These are phyloP conservation scores for Tolypocladium ophioglossoides DNA, from an alignment of 2,329 filamentous ascomycete genomes.

Conservation along the genomic window DNA sequence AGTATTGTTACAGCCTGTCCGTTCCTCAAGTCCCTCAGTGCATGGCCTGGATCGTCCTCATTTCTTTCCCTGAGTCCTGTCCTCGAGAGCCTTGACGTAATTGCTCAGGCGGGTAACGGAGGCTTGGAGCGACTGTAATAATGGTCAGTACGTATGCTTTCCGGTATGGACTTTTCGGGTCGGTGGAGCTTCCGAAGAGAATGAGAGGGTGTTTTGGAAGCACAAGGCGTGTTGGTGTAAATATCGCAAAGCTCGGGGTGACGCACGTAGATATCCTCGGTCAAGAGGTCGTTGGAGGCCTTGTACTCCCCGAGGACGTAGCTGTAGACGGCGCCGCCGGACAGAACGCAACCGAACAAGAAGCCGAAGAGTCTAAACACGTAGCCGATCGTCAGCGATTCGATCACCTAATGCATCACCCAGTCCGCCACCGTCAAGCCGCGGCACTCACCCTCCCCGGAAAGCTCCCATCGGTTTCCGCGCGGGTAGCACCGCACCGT, in stretches of 20 bases:
- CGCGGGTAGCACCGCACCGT: conserved; percentile 38
- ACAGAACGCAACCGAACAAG: conserved; percentile 70
- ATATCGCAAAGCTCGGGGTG: not conserved
- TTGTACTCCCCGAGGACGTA: conserved; percentile 93
- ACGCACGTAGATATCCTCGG: conserved; percentile 92
- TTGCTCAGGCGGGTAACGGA: conserved; percentile 78
- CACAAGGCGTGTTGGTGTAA: not conserved
- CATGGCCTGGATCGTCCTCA: conserved; percentile 23
- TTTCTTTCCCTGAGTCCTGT: conserved; percentile 66
- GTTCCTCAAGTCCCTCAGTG: not conserved
- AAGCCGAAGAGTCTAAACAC: conserved; percentile 72
- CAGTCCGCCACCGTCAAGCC: not conserved
- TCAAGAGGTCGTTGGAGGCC: conserved; percentile 83
- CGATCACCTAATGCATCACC: not conserved
- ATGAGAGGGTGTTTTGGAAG: not conserved
- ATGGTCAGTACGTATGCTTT: not conserved
- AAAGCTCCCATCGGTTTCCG: conserved; percentile 51
- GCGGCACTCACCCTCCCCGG: conserved; percentile 43
- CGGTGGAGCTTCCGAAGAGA: not conserved
- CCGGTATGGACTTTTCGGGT: not conserved
- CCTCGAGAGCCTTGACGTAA: conserved; percentile 74
- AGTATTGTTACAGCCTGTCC: not conserved
- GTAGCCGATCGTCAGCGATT: not conserved
- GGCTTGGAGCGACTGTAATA: conserved; percentile 66
- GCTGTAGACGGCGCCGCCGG: conserved; percentile 76